Percentiles rank a stretch among this genome's conserved stretches.
Evolutionary conservation across 2,329 filamentous ascomycete species (phyloP).

Genomic region (Talaromyces sp.): DNA sequence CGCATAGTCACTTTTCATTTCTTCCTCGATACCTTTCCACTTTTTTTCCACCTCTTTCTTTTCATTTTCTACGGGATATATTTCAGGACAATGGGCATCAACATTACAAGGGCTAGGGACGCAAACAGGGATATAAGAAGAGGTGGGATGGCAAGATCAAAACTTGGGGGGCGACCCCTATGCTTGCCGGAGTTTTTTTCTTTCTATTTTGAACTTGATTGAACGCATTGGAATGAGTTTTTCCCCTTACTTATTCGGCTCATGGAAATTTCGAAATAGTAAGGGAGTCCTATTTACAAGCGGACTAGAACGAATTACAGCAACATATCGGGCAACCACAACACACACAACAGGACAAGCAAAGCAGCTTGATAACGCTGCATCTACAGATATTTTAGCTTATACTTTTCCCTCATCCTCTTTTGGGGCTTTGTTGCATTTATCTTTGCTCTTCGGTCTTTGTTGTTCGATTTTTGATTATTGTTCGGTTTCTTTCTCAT

Average conservation of each 20-base stretch:
- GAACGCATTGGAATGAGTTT: slow-evolving; percentile 4
- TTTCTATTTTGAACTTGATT: slow-evolving; percentile 3
- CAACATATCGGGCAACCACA: slow-evolving; percentile 11
- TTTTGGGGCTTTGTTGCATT: background rate
- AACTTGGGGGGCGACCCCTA: slow-evolving; percentile 16
- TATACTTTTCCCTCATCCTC: background rate
- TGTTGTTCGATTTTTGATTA: background rate
- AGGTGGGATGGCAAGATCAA: slow-evolving; percentile 13
- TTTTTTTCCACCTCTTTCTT: background rate
- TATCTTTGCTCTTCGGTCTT: background rate
- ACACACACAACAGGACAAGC: background rate
- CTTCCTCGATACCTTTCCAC: slow-evolving; percentile 19
- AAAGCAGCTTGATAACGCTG: background rate
- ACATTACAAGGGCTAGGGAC: slow-evolving; percentile 4
- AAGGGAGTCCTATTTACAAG: background rate
- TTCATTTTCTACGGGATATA: slow-evolving; percentile 1
- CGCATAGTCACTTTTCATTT: slow-evolving; percentile 20
- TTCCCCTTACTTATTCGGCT: background rate
- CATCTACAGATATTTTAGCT: background rate
- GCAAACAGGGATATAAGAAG: slow-evolving; percentile 7
- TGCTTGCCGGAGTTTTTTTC: slow-evolving; percentile 16
- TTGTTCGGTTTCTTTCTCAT: background rate
- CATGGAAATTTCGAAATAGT: background rate
- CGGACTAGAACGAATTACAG: background rate
- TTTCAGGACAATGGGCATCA: background rate